phyloP scores from a whole-genome alignment of 306 rosid genomes.

The Gastrolobium bilobum region DNA sequence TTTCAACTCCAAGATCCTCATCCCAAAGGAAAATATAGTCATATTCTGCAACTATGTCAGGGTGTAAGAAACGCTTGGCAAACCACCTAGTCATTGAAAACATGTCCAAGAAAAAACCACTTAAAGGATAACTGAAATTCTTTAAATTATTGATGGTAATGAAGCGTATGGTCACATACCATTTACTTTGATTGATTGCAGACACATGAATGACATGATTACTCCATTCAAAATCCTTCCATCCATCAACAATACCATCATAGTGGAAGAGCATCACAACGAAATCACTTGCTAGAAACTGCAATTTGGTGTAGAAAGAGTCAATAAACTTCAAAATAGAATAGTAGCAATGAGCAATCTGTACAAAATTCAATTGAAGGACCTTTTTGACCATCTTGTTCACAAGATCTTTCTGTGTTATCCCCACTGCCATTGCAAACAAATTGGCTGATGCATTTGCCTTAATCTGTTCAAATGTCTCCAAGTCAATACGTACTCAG shows the following conservation, averaged over 20 bases:
- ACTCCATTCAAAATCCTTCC: slow-evolving; percentile 74
- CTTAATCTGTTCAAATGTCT: slow-evolving; percentile 46
- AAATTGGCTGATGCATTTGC: slow-evolving; percentile 55
- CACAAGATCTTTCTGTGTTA: slow-evolving; percentile 73
- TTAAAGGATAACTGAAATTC: slow-evolving; percentile 16
- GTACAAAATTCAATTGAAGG: background rate
- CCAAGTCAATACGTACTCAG: slow-evolving; percentile 29
- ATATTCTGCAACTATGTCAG: slow-evolving; percentile 84
- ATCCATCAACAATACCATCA: slow-evolving; percentile 68
- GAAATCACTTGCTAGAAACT: slow-evolving; percentile 77
- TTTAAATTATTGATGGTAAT: background rate
- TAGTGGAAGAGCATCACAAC: slow-evolving; percentile 84
- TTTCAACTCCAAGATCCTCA: slow-evolving; percentile 88
- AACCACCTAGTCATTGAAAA: slow-evolving; percentile 74
- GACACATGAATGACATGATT: slow-evolving; percentile 68
- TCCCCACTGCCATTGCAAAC: slow-evolving; percentile 74
- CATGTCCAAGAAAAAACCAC: background rate
- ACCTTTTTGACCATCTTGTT: slow-evolving; percentile 81
- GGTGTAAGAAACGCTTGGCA: slow-evolving; percentile 90
- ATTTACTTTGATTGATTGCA: slow-evolving; percentile 75
- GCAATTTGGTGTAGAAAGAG: slow-evolving; percentile 37
- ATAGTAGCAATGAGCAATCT: background rate
- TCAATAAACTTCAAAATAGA: slow-evolving; percentile 22
- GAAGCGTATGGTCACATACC: slow-evolving; percentile 54
- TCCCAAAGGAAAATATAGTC: slow-evolving; percentile 86